Evolutionary conservation across 768 basidiomycete species (phyloP).

Genomic region (Collybiopsis luxurians): DNA sequence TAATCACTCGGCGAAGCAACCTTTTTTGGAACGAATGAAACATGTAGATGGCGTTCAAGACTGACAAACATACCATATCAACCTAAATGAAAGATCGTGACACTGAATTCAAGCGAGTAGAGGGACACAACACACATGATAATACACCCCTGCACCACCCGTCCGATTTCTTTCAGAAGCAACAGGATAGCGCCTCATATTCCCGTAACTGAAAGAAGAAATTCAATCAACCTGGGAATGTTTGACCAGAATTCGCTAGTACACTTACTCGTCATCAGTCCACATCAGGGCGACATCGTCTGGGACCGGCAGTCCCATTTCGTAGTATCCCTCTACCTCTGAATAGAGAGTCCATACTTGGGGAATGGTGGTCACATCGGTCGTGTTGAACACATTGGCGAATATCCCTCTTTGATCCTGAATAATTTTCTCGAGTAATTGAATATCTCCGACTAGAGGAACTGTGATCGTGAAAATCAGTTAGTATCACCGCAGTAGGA

Average conservation of each 20-base stretch:
- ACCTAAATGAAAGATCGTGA: conserved; percentile 25
- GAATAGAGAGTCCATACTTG: conserved; percentile 65
- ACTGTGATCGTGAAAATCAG: conserved; percentile 26
- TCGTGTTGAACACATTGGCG: conserved; percentile 43
- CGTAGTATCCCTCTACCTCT: conserved; percentile 64
- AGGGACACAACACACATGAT: conserved; percentile 44
- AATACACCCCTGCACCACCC: conserved; percentile 72
- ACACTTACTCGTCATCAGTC: conserved; percentile 65
- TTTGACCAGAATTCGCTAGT: background rate
- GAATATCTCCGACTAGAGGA: conserved; percentile 48
- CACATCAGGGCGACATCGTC: conserved; percentile 67
- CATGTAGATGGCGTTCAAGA: background rate
- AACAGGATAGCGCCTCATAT: conserved; percentile 60
- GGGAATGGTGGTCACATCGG: conserved; percentile 49
- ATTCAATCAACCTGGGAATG: background rate
- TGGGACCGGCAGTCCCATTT: conserved; percentile 56
- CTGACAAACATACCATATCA: conserved; percentile 37
- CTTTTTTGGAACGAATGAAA: conserved; percentile 22
- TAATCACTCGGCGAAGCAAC: conserved; percentile 66
- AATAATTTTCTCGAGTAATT: conserved; percentile 53
- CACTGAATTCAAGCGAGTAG: background rate
- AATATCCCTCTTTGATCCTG: conserved; percentile 62
- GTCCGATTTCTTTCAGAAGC: conserved; percentile 53
- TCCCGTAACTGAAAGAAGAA: conserved; percentile 51
- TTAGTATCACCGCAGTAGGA: background rate